These are phyloP conservation scores for Daldinia decipiens DNA, from an alignment of 495 filamentous ascomycete species.

Conservation along the genomic window DNA sequence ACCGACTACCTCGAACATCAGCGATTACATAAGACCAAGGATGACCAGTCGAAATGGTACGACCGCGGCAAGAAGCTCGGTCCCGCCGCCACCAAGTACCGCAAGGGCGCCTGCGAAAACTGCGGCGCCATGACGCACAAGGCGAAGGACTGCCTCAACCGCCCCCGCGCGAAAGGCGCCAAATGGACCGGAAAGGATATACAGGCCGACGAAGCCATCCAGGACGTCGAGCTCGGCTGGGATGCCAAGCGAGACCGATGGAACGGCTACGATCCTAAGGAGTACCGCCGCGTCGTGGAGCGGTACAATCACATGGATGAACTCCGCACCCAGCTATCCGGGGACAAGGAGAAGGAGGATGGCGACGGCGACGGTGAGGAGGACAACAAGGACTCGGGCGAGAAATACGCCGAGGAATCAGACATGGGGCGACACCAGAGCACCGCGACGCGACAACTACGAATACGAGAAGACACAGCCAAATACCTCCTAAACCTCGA, in stretches of 20 bases:
- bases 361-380: conserved; percentile 61
- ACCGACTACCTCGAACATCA: conserved; percentile 98
- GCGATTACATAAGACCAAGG: conserved; percentile 77
- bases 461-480: conserved; percentile 96
- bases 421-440: conserved; percentile 93
- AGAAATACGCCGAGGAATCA: conserved; percentile 94
- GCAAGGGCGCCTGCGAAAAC: conserved; percentile 98
- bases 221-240: conserved; percentile 88
- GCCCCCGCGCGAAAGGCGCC: conserved; percentile 89
- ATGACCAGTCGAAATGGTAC: conserved; percentile 86
- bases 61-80: conserved; percentile 83
- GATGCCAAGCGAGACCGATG: conserved; percentile 98
- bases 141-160: conserved; percentile 89
- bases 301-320: conserved; percentile 89
- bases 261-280: conserved; percentile 93
- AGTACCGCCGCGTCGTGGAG: conserved; percentile 85
- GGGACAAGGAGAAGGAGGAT: conserved; percentile 53
- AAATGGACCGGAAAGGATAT: conserved; percentile 95
- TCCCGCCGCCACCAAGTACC: conserved; percentile 91
- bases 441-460: conserved; percentile 87
- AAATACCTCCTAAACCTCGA: conserved; percentile 97
- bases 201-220: conserved; percentile 87
- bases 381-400: conserved; percentile 65
- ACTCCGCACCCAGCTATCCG: conserved; percentile 68
- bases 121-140: conserved; percentile 97